Conservation (phyloP, 2,329 filamentous ascomycete genomes). For the Diaporthe batatas region DNA sequence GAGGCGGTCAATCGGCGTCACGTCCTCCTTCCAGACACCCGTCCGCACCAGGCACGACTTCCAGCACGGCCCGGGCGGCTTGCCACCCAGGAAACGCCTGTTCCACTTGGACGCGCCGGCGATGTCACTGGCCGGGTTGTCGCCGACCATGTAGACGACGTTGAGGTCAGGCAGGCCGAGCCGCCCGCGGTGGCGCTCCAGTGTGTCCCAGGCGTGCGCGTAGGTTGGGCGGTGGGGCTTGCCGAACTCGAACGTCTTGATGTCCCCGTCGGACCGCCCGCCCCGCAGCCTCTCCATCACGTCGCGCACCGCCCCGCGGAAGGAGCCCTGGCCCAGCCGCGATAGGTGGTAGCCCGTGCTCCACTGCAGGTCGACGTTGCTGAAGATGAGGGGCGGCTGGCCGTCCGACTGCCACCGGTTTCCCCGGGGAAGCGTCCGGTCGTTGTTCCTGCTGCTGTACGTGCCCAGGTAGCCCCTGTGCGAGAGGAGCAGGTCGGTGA, state of each 20-base stretch:
- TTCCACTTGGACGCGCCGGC: conserved; percentile 83
- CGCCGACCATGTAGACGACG: conserved; percentile 93
- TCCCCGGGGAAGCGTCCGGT: conserved; percentile 70
- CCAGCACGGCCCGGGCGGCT: conserved; percentile 69
- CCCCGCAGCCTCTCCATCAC: conserved; percentile 56
- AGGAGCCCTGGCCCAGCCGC: conserved; percentile 91
- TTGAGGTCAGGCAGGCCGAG: conserved; percentile 57
- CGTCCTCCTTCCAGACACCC: conserved; percentile 73
- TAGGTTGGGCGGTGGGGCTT: conserved; percentile 87
- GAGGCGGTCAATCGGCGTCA: not conserved
- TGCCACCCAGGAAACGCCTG: conserved; percentile 55
- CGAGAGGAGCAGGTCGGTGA: conserved; percentile 86
- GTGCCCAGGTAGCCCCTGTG: conserved; percentile 85
- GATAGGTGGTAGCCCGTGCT: conserved; percentile 86
- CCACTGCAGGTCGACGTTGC: conserved; percentile 92
- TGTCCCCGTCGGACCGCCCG: conserved; percentile 67
- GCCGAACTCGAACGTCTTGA: conserved; percentile 64
- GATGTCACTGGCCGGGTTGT: conserved; percentile 92
- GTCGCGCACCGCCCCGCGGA: conserved; percentile 80
- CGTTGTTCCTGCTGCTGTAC: conserved; percentile 78
- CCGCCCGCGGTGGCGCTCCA: conserved; percentile 65
- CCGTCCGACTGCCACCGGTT: conserved; percentile 85
- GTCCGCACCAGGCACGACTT: conserved; percentile 82
- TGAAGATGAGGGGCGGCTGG: conserved; percentile 87
- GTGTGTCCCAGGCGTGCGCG: conserved; percentile 82